Percentiles rank a stretch among this genome's conserved stretches.
Evolutionary conservation across 768 basidiomycete species (phyloP).

Genomic region (Podaxis pistillaris): DNA sequence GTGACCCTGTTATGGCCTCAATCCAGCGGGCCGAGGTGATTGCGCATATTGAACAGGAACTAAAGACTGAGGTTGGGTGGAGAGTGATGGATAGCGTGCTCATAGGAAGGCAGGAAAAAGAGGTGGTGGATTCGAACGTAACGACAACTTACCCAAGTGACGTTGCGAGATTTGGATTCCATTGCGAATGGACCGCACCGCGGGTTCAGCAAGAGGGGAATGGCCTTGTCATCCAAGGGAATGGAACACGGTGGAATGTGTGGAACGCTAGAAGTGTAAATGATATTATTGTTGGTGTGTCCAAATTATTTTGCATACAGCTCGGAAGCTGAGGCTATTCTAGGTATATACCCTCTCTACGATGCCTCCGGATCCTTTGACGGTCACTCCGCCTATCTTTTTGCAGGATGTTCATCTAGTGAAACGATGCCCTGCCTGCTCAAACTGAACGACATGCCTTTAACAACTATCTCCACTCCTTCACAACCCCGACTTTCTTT

Average conservation of each 20-base stretch:
- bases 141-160: constrained; percentile 4
- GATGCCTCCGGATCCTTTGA: background rate
- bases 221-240: background rate
- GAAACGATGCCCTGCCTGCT: background rate
- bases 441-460: background rate
- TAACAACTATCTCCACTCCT: background rate
- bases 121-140: background rate
- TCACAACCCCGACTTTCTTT: background rate
- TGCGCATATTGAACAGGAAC: constrained; percentile 1
- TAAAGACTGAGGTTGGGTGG: constrained; percentile 3
- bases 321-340: background rate
- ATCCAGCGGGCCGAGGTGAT: constrained; percentile 8
- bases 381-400: constrained; percentile 6
- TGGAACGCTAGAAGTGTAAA: background rate
- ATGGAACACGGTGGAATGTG: constrained; percentile 5
- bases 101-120: constrained; percentile 9
- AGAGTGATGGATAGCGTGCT: background rate
- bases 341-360: background rate
- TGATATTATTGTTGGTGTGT: constrained; percentile 4
- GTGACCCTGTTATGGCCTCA: constrained; percentile 1
- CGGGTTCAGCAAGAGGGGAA: background rate
- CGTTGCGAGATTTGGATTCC: background rate
- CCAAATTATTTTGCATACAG: no score
- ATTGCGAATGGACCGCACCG: background rate
- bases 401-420: background rate